A percentile compares a stretch with the other conserved stretches of the same genome.
phyloP scores from a whole-genome alignment of 768 basidiomycete species.

The Cystofilobasidium ferigula region DNA sequence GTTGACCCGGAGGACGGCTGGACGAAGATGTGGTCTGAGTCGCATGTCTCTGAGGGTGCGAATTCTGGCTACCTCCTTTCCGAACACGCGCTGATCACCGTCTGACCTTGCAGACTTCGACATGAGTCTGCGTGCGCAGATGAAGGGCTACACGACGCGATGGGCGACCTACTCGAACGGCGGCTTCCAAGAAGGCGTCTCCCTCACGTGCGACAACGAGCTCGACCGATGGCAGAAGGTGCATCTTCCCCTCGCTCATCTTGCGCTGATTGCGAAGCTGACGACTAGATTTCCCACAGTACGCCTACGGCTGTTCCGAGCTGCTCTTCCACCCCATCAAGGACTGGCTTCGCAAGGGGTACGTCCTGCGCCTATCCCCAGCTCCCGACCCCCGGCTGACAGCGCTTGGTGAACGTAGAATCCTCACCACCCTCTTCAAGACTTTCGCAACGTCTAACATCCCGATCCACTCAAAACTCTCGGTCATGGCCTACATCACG shows the following conservation, averaged over 20 bases:
- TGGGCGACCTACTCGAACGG: conserved; percentile 72
- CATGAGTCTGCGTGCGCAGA: conserved; percentile 46
- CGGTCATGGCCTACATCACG: conserved; percentile 31
- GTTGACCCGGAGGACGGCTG: conserved; percentile 32
- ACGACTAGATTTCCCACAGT: neutral
- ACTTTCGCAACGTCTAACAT: conserved; percentile 38
- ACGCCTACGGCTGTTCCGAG: conserved; percentile 48
- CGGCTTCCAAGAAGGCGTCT: conserved; percentile 84
- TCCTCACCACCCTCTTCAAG: conserved; percentile 51
- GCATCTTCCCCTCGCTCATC: too few species aligned
- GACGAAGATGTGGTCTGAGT: conserved; percentile 21
- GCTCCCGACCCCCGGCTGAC: conserved; percentile 27
- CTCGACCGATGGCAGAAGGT: conserved; percentile 79
- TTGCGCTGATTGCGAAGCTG: too few species aligned
- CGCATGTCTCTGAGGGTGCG: conserved; percentile 1
- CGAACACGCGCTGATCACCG: neutral
- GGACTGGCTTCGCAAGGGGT: neutral
- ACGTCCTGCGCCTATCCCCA: neutral
- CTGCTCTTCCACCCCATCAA: conserved; percentile 53
- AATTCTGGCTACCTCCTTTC: neutral
- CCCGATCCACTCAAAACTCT: conserved; percentile 47
- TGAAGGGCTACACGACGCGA: conserved; percentile 36
- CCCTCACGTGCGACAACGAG: conserved; percentile 77
- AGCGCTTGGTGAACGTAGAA: conserved; percentile 69
- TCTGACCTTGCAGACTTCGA: conserved; percentile 16